phyloP scores from a whole-genome alignment of 768 basidiomycete species.

The Lactifluus hygrophoroides region DNA sequence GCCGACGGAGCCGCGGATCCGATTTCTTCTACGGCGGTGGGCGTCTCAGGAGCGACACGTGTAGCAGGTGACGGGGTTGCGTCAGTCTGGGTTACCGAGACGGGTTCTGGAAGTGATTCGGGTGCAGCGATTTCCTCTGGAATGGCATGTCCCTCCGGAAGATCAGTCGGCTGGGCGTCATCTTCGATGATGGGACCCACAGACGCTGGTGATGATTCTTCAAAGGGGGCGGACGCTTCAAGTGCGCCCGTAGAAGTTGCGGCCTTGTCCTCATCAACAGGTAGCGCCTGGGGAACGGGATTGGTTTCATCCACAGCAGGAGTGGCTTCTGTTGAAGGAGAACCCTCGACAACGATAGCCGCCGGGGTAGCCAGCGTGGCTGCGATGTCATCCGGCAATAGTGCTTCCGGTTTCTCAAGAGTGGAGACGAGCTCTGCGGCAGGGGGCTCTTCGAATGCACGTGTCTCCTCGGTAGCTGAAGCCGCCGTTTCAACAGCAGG shows the following conservation, averaged over 20 bases:
- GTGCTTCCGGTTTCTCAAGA: not conserved
- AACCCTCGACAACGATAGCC: not conserved
- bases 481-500: not conserved
- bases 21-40: not conserved
- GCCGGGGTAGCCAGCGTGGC: not conserved
- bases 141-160: not conserved
- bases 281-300: not conserved
- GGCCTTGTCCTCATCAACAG: conserved; percentile 11
- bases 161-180: conserved; percentile 1
- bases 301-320: conserved; percentile 16
- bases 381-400: not conserved
- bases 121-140: not conserved
- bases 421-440: not conserved
- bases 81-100: conserved; percentile 1
- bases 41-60: not conserved
- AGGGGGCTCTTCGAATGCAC: not conserved
- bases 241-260: not conserved
- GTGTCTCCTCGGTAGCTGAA: not conserved
- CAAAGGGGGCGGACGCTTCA: not conserved
- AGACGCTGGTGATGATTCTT: not conserved
- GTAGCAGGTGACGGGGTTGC: not conserved
- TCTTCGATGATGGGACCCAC: not conserved
- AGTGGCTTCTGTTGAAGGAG: conserved; percentile 5
- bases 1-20: not conserved
- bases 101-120: not conserved